Evolutionary conservation across 306 rosid genomes (phyloP).

Genomic region (Vigna unguiculata): DNA sequence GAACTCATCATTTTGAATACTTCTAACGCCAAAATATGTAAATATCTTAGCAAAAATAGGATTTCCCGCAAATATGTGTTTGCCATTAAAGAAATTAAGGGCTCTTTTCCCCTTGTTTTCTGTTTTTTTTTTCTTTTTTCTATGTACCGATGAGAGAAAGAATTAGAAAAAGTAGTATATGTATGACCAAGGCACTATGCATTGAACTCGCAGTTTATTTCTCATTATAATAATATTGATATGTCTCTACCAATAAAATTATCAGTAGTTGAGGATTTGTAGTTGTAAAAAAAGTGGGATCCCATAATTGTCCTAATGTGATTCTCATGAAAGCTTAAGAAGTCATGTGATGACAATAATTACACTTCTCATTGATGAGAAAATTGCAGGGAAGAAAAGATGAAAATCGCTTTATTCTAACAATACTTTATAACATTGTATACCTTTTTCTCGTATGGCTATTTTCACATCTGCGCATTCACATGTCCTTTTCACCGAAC

Average conservation of each 20-base stretch:
- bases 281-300: constrained; percentile 60
- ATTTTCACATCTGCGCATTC: constrained; percentile 71
- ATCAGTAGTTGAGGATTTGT: constrained; percentile 50
- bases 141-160: constrained; percentile 47
- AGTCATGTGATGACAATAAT: constrained; percentile 95
- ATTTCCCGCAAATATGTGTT: constrained; percentile 44
- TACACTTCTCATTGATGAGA: constrained; percentile 68
- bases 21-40: constrained; percentile 56
- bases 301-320: constrained; percentile 87
- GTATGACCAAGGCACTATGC: constrained; percentile 52
- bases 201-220: constrained; percentile 51
- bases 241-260: constrained; percentile 41
- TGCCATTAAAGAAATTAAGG: constrained; percentile 38
- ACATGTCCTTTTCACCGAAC: constrained; percentile 80
- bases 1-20: constrained; percentile 71
- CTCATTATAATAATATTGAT: constrained; percentile 40
- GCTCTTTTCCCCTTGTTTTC: constrained; percentile 31
- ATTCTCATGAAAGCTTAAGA: constrained; percentile 72
- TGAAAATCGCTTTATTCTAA: constrained; percentile 46
- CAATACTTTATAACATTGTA: constrained; percentile 52
- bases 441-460: constrained; percentile 51
- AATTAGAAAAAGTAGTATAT: constrained; percentile 40
- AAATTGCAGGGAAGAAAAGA: constrained; percentile 46
- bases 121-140: constrained; percentile 29
- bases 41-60: constrained; percentile 42